Percentiles rank a stretch among this genome's conserved stretches.
Evolutionary conservation across 495 filamentous ascomycete genomes (phyloP).

Genomic region (Thozetella sp.): DNA sequence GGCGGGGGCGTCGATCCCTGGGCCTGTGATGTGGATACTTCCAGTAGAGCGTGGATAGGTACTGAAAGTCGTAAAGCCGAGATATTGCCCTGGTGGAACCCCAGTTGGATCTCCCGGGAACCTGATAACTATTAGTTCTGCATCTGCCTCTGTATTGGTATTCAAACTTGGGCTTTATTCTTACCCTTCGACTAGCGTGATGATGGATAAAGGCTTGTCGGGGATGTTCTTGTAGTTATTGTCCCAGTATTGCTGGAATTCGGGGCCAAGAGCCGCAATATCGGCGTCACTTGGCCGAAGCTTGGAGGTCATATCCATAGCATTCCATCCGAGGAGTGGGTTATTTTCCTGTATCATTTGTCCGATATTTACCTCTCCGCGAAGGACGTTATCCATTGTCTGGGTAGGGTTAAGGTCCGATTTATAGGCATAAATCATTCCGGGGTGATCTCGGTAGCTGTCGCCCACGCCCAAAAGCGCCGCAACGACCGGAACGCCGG

Average conservation of each 20-base stretch:
- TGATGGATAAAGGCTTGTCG: no score
- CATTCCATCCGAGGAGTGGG: slow-evolving; percentile 45
- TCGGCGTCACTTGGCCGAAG: slow-evolving; percentile 41
- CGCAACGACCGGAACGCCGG: slow-evolving; percentile 29
- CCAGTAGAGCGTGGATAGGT: slow-evolving; percentile 54
- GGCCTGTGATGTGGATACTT: slow-evolving; percentile 48
- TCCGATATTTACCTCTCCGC: slow-evolving; percentile 17
- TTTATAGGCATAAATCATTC: slow-evolving; percentile 28
- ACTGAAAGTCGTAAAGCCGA: slow-evolving; percentile 32
- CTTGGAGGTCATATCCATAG: slow-evolving; percentile 44
- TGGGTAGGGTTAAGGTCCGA: slow-evolving; percentile 28
- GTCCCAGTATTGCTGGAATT: slow-evolving; percentile 43
- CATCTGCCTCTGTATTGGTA: no score
- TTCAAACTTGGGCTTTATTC: no score
- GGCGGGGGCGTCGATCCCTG: slow-evolving; percentile 25
- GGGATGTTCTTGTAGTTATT: slow-evolving; percentile 39
- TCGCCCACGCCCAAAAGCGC: slow-evolving; percentile 50
- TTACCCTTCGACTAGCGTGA: no score
- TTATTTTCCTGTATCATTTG: slow-evolving; percentile 22
- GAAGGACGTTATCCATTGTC: slow-evolving; percentile 34
- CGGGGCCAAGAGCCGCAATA: slow-evolving; percentile 35
- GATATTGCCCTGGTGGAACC: slow-evolving; percentile 6
- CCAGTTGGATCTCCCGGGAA: slow-evolving; percentile 1
- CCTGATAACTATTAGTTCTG: no score
- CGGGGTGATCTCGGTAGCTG: slow-evolving; percentile 52